These are phyloP conservation scores for Babesia divergens DNA, from an alignment of 169 alveolate genomes.

Conservation along the genomic window DNA sequence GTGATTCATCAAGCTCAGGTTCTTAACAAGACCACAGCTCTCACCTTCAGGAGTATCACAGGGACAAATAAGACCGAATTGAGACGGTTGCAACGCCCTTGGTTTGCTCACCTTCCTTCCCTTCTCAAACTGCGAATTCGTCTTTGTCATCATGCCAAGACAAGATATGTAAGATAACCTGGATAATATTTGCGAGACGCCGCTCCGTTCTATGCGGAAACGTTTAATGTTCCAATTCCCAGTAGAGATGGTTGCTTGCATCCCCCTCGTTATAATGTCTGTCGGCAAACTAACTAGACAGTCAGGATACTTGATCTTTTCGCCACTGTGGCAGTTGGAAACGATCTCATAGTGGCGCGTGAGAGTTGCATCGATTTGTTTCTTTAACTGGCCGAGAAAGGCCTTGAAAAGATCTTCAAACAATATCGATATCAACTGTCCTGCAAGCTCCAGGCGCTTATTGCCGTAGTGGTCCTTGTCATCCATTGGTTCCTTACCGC, in stretches of 20 bases:
- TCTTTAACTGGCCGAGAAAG: constrained; percentile 78
- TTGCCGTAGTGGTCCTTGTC: constrained; percentile 99
- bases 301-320: constrained; percentile 81
- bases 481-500: constrained; percentile 89
- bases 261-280: constrained; percentile 93
- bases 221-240: constrained; percentile 99
- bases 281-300: constrained; percentile 84
- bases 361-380: constrained; percentile 82
- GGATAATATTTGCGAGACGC: constrained; percentile 95
- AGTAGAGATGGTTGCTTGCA: constrained; percentile 93
- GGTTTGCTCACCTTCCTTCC: constrained; percentile 97
- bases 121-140: constrained; percentile 87
- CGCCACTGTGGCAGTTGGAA: constrained; percentile 52
- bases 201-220: constrained; percentile 96
- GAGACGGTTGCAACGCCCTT: constrained; percentile 97
- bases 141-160: constrained; percentile 87
- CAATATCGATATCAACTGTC: constrained; percentile 93
- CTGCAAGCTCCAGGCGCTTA: constrained; percentile 98
- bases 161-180: constrained; percentile 95
- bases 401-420: constrained; percentile 89
- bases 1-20: constrained; percentile 95
- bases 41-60: constrained; percentile 99
- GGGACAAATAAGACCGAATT: constrained; percentile 99
- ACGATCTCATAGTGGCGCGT: constrained; percentile 74
- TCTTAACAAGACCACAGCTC: constrained; percentile 98